Evolutionary conservation across 2,329 filamentous ascomycete species (phyloP).

Genomic region (Sporothrix brunneoviolacea): DNA sequence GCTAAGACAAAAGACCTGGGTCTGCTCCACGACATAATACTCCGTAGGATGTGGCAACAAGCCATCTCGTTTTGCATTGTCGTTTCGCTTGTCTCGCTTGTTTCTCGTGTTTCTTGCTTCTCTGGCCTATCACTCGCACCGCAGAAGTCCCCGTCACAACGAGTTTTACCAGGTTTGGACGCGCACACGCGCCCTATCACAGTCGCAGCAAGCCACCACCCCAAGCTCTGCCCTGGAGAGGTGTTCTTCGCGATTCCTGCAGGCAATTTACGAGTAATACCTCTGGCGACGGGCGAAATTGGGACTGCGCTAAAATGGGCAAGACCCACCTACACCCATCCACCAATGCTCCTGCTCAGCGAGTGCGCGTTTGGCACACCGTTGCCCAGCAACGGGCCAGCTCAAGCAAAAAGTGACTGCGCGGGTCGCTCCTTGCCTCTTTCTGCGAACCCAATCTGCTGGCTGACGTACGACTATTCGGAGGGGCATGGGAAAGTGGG

Average conservation of each 20-base stretch:
- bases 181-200: neutral
- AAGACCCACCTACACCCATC: neutral
- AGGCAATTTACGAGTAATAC: neutral
- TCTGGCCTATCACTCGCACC: neutral
- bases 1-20: too few relatives aligned
- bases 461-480: too few relatives aligned
- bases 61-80: neutral
- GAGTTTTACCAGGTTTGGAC: neutral
- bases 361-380: too few relatives aligned
- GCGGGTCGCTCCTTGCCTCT: constrained; percentile 2
- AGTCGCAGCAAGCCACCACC: too few relatives aligned
- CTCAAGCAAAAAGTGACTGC: neutral
- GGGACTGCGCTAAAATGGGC: constrained; percentile 3
- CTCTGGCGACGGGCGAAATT: constrained; percentile 2
- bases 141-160: too few relatives aligned
- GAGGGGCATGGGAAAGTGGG: too few relatives aligned
- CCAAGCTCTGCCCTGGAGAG: neutral
- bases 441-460: too few relatives aligned
- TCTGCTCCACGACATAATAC: too few relatives aligned
- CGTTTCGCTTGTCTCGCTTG: neutral
- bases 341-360: too few relatives aligned
- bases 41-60: too few relatives aligned
- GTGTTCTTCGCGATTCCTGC: neutral
- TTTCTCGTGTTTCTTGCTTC: neutral
- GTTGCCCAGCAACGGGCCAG: constrained; percentile 10